A percentile compares a stretch with the other conserved stretches of the same genome.
These are phyloP conservation scores for Haematococcus sp. DNA, from an alignment of 139 green algal species.

Conservation along the genomic window DNA sequence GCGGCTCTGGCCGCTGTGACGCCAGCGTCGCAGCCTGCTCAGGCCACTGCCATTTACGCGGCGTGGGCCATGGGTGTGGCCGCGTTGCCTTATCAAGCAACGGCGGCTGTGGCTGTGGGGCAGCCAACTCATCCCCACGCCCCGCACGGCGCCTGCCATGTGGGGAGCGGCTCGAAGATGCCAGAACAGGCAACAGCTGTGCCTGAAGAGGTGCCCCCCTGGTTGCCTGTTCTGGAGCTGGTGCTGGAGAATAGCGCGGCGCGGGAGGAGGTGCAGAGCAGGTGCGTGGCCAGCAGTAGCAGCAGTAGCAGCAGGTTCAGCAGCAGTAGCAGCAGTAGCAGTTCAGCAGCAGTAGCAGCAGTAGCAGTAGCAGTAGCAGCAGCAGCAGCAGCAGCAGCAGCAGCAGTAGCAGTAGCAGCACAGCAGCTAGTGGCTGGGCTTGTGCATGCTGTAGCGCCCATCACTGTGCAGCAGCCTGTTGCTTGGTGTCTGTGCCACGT, in stretches of 20 bases:
- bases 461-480: too few species aligned
- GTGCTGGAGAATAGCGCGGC: not conserved
- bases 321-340: not conserved
- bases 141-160: too few species aligned
- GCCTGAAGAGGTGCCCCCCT: too few species aligned
- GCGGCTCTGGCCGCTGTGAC: too few species aligned
- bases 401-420: slow-evolving; percentile 5
- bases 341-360: not conserved
- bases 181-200: too few species aligned
- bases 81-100: not conserved
- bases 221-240: not conserved
- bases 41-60: not conserved
- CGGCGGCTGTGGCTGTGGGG: not conserved
- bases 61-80: not conserved
- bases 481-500: too few species aligned
- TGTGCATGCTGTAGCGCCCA: too few species aligned
- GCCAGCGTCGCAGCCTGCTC: too few species aligned
- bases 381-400: not conserved
- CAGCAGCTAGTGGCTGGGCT: too few species aligned
- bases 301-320: too few species aligned
- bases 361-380: not conserved
- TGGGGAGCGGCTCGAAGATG: too few species aligned
- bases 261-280: not conserved
- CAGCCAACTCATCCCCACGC: too few species aligned
- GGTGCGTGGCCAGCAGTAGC: not conserved